Percentiles rank a stretch among this genome's conserved stretches.
These are phyloP conservation scores for Pneumocystis oryctolagi DNA, from an alignment of 1,139 yeast genomes.

Conservation along the genomic window DNA sequence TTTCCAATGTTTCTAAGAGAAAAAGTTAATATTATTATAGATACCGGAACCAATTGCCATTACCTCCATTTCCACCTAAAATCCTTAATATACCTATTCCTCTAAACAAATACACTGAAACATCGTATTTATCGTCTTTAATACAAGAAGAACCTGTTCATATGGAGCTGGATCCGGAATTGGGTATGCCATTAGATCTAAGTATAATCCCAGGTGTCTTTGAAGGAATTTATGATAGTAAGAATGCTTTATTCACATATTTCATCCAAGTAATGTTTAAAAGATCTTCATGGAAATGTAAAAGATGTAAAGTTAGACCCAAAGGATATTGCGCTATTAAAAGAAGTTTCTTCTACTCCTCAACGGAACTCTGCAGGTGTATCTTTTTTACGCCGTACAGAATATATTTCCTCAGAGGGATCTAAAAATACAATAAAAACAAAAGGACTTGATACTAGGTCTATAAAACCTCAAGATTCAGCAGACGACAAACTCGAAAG, in stretches of 20 bases:
- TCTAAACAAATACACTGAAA: slow-evolving; percentile 35
- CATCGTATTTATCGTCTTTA: slow-evolving; percentile 54
- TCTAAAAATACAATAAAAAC: slow-evolving; percentile 16
- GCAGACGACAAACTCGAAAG: slow-evolving; percentile 24
- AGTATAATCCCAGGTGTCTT: slow-evolving; percentile 53
- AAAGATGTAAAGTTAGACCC: slow-evolving; percentile 40
- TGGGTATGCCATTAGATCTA: slow-evolving; percentile 71
- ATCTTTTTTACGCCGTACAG: slow-evolving; percentile 83
- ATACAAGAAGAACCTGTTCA: slow-evolving; percentile 60
- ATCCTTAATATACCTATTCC: slow-evolving; percentile 41
- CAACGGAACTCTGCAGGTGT: slow-evolving; percentile 30
- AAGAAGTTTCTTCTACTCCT: slow-evolving; percentile 42
- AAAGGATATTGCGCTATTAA: slow-evolving; percentile 56
- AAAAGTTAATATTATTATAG: not conserved
- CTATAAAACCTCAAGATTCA: slow-evolving; percentile 15
- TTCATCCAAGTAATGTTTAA: slow-evolving; percentile 6
- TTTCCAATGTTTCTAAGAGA: not conserved
- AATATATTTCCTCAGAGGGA: slow-evolving; percentile 48
- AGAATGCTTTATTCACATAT: slow-evolving; percentile 22
- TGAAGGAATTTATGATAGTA: slow-evolving; percentile 41
- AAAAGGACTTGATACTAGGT: slow-evolving; percentile 20
- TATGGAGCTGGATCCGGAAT: slow-evolving; percentile 53
- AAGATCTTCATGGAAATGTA: slow-evolving; percentile 12
- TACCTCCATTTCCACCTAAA: slow-evolving; percentile 88
- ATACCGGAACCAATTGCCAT: slow-evolving; percentile 60